Base-by-base conservation (phyloP, 306 rosid genomes). In the Prunus mongolica region DNA sequence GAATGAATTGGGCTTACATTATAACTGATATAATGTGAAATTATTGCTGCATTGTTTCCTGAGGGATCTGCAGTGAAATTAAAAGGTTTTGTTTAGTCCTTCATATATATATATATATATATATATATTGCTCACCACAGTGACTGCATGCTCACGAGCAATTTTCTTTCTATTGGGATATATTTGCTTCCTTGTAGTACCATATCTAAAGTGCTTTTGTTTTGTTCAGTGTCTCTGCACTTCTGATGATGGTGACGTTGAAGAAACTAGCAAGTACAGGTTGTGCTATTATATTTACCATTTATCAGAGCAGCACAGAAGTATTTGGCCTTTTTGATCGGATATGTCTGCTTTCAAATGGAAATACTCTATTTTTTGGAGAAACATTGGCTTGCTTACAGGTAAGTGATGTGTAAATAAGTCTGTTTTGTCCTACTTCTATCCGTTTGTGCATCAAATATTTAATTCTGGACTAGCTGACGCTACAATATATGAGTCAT, bases 291-390 rank as follows among this genome's bases (percentile, higher is more conserved):
- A 61, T 96, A 45, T 74, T 96, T 78, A 96, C 97, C 75, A 92
- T 96, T 66, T 88, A 87, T 80, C 99, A 96, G 82, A 96, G 99
- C 86, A 96, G 97, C 89, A 96, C 99, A 7, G 99, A 96, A 91
- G 99, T 96, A 30, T 96, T 96, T 62, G 99, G 99, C 76, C 99
- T 96, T 84, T 96, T 88, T 82, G 99, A 96, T 66, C 93, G 98
- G 54, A 96, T 96, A 75, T 96, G 99, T 83, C 84, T 96, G 71
- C 99, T 96, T 84, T 96, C 99, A 74, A 96, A 96, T 87, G 99
- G 99, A 78, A 96, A 96, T 78, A 92, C 98, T 18, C 81, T 96
- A 80, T 96, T 96, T 83, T 96, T 96, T 61, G 99, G 99, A 81
- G 99, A 96, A 88, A 96, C 99, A 68, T 80, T 96, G 79, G 90